Evolutionary conservation across 305 asterid species (phyloP), one percentile per base, ranked within the genome.

Genomic region (Fraxinus angustifolia): DNA sequence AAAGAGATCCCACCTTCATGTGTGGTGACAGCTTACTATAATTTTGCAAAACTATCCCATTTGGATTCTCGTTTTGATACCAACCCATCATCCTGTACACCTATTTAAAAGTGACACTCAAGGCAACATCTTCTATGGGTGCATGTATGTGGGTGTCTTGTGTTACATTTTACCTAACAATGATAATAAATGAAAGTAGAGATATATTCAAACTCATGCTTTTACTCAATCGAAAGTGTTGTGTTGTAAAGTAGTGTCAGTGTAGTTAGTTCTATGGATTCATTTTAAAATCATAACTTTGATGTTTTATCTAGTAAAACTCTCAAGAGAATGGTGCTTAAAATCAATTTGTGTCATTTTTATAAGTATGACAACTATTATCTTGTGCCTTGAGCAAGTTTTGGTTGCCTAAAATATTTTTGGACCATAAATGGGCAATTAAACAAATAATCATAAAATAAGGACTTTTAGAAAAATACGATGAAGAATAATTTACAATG

Each of bases 31-130:
- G 17, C 78, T 62, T 75, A 45, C 16, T 72, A 48, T 80, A 50
- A 36, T 6, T 53, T 53, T 53, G 62, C 62, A 45, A 45, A 81
- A 50, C 19, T 28, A 42, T 73, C 58, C 30, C 33, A 77, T 53
- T 78, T 85, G 81, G 81, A 80, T 48, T 83, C 67, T 75, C 23
- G 67, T n/a, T 14, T 5, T 83, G 79, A 78, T 42, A 75, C 75
- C 26, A 78, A 86, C 86, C 77, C 58, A 65, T 82, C 84, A 45
- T 71, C 73, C 76, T 77, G 76, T 78, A 83, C 87, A 81, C 48
- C 83, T 67, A 11, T 75, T 81, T 79, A 68, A 86, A 83, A 86
- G 83, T 81, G 85, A 86, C 84, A 30, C 19, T 33, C 75, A 73
- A 78, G 60, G 78, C 78, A 62, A 81, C 81, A 34, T 50, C 73